phyloP scores from a whole-genome alignment of 352 stramenopile species.

The Phytophthora gonapodyides region DNA sequence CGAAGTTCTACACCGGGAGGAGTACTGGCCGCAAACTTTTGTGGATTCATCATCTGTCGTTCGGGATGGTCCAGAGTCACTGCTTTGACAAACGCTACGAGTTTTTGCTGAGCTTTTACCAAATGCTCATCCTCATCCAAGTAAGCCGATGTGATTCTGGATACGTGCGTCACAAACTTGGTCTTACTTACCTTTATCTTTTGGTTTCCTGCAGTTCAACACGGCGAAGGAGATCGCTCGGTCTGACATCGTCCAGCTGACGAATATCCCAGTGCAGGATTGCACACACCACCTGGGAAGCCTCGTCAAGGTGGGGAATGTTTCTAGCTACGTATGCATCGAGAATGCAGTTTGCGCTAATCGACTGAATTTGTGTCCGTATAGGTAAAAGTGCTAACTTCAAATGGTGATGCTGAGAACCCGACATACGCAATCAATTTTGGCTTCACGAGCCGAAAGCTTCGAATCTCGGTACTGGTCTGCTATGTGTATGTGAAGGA shows the following conservation, averaged over 20 bases:
- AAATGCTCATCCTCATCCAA: slow-evolving; percentile 80
- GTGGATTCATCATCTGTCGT: slow-evolving; percentile 82
- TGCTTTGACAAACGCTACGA: slow-evolving; percentile 83
- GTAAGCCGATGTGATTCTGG: slow-evolving; percentile 26
- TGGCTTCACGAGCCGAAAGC: slow-evolving; percentile 51
- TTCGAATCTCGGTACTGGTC: slow-evolving; percentile 50
- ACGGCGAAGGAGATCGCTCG: slow-evolving; percentile 42
- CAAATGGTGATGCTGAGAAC: slow-evolving; percentile 28
- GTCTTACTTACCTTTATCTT: not conserved
- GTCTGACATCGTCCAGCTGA: slow-evolving; percentile 45
- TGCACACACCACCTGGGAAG: slow-evolving; percentile 67
- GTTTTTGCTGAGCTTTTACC: slow-evolving; percentile 82
- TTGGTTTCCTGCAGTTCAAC: slow-evolving; percentile 61
- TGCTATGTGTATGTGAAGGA: too few relatives aligned
- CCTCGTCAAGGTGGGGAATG: slow-evolving; percentile 64
- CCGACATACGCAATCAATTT: slow-evolving; percentile 51
- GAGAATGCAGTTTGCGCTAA: not conserved
- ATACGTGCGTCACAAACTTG: not conserved
- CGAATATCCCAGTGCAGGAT: slow-evolving; percentile 66
- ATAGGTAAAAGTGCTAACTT: slow-evolving; percentile 51
- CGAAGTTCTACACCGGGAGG: slow-evolving; percentile 79
- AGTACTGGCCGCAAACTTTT: slow-evolving; percentile 80
- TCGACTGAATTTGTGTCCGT: not conserved
- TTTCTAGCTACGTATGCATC: slow-evolving; percentile 1
- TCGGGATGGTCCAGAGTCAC: slow-evolving; percentile 66